Evolutionary conservation across 306 rosid genomes (phyloP), one percentile per base, ranked within the genome.

Genomic region (Gynostemma pentaphyllum): DNA sequence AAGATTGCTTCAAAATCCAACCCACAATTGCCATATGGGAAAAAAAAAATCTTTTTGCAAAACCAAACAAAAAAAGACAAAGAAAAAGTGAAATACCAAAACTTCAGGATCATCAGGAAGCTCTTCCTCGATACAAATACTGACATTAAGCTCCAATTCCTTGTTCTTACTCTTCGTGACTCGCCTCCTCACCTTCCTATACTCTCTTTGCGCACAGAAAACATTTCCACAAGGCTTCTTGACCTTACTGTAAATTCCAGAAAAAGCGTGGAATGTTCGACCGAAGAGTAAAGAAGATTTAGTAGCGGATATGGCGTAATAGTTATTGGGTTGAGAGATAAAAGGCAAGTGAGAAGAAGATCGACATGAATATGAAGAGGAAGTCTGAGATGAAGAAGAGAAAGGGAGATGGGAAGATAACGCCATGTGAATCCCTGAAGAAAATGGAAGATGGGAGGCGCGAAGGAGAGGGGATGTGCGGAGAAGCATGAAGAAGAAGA

Each of bases 31-130:
- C 12, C 29, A 34, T 34, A n/a, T n/a, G n/a, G n/a, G 45, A 57
- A 34, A 34, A 9, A 57, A 34, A 57, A 8, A 7, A 15, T 18
- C 34, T 32, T 34, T 3, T n/a, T 9, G 27, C 3, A 32, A 55
- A 30, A 32, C 21, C 8, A 26, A 14, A 53, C 3, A 27, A 28
- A 29, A 8, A 7, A 0, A 16, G n/a, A 15, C 1, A 2, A 3
- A 7, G 2, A 9, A 5, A 1, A n/a, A 53, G 14, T 7, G 40
- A 9, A 49, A 39, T 75, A 88, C 97, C 87, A 74, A 72, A 23
- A 88, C 68, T 74, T 88, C 92, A 45, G 85, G 68, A 78, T 88
- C 89, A 9, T 82, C 82, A 0, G 98, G 98, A 77, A 91, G 80
- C 32, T 67, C 81, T 52, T 88, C 86, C 77, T 91, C 95, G 13